Conservation (phyloP, 352 stramenopile species). For the Phytopythium mirpurense region DNA sequence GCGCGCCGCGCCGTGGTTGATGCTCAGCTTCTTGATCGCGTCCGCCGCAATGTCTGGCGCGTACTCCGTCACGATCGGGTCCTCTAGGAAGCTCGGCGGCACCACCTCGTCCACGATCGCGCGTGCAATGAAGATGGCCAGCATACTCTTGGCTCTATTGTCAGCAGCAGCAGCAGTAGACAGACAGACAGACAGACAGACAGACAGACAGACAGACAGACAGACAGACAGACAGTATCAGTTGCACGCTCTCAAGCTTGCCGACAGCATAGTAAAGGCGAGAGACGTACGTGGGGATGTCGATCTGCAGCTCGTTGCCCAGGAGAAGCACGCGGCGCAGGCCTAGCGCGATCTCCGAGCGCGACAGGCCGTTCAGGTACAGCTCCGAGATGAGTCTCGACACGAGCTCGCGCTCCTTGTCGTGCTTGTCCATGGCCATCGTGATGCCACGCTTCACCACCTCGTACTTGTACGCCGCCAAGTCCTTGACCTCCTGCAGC, state of each 20-base stretch:
- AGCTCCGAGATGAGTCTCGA: conserved; percentile 91
- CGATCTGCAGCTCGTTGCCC: conserved; percentile 95
- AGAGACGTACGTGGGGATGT: conserved; percentile 90
- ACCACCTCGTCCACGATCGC: conserved; percentile 99
- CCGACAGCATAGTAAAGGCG: no score
- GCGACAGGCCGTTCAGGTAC: conserved; percentile 86
- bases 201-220: no score
- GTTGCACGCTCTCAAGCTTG: no score
- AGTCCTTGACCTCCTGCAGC: conserved; percentile 55
- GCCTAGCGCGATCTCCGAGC: conserved; percentile 81
- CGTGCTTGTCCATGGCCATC: conserved; percentile 93
- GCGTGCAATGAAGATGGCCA: conserved; percentile 96
- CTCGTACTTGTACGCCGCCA: conserved; percentile 84
- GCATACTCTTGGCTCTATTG: conserved; percentile 79
- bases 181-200: no score
- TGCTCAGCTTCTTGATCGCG: conserved; percentile 94
- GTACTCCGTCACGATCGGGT: conserved; percentile 93
- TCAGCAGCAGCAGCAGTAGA: not conserved
- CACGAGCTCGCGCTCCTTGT: conserved; percentile 90
- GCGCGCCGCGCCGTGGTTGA: conserved; percentile 94
- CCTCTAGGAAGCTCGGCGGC: conserved; percentile 95
- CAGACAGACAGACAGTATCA: no score
- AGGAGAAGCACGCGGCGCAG: conserved; percentile 96
- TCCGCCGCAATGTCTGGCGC: conserved; percentile 94
- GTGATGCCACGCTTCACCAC: conserved; percentile 95